Percentiles rank a stretch among this genome's conserved stretches.
phyloP scores from a whole-genome alignment of 805 yeast genomes.

The Vanderwaltozyma yarrowii region DNA sequence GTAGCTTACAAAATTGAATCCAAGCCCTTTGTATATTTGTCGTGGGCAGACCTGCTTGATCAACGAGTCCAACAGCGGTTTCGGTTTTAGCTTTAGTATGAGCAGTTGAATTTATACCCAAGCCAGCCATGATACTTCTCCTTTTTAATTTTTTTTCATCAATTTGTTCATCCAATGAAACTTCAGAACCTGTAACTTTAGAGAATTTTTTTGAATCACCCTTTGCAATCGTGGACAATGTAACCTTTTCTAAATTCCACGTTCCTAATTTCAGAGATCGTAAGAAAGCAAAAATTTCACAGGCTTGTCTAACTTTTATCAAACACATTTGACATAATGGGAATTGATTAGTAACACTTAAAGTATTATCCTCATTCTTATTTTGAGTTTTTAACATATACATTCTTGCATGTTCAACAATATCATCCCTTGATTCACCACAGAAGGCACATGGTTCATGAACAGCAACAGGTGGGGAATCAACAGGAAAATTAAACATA shows the following conservation, averaged over 20 bases:
- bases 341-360: slow-evolving; percentile 32
- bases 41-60: slow-evolving; percentile 20
- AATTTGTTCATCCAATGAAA: slow-evolving; percentile 13
- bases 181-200: slow-evolving; percentile 6
- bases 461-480: slow-evolving; percentile 64
- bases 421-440: slow-evolving; percentile 64
- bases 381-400: slow-evolving; percentile 49
- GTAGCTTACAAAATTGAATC: slow-evolving; percentile 50
- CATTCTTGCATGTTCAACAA: slow-evolving; percentile 66
- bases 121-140: slow-evolving; percentile 21
- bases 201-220: slow-evolving; percentile 9
- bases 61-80: slow-evolving; percentile 6
- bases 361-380: slow-evolving; percentile 24
- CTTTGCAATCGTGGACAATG: slow-evolving; percentile 12
- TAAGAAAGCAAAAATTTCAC: slow-evolving; percentile 73
- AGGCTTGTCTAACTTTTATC: slow-evolving; percentile 63
- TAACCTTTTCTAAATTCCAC: slow-evolving; percentile 45
- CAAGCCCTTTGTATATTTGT: slow-evolving; percentile 43
- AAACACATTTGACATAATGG: slow-evolving; percentile 80
- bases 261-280: slow-evolving; percentile 50
- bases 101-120: slow-evolving; percentile 9
- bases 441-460: slow-evolving; percentile 72
- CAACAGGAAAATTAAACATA: slow-evolving; percentile 35
- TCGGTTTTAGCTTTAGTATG: slow-evolving; percentile 11
- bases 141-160: slow-evolving; percentile 18